Conservation (phyloP, 2,329 filamentous ascomycete genomes). For the Curvularia lunata region DNA sequence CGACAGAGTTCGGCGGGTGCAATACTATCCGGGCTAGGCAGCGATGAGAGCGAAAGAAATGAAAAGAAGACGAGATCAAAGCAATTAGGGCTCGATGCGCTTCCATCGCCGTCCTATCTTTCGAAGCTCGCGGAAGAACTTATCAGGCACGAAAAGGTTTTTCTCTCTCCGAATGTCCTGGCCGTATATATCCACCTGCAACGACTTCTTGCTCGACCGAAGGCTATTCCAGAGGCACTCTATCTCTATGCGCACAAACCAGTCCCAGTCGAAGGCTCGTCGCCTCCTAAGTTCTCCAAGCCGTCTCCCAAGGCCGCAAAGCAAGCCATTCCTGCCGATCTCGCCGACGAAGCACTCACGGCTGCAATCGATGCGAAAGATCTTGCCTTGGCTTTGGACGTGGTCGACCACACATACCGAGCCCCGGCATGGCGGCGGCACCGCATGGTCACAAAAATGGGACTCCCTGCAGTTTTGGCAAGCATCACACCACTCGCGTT, state of each 20-base stretch:
- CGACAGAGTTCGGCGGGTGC: constrained; percentile 44
- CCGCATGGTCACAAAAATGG: constrained; percentile 69
- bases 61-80: constrained; percentile 16
- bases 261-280: constrained; percentile 66
- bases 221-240: constrained; percentile 80
- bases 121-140: constrained; percentile 70
- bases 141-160: constrained; percentile 75
- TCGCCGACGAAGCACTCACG: constrained; percentile 76
- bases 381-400: constrained; percentile 76
- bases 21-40: constrained; percentile 40
- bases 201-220: constrained; percentile 71
- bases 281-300: constrained; percentile 47
- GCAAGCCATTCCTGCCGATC: constrained; percentile 72
- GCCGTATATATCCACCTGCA: constrained; percentile 78
- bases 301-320: constrained; percentile 72
- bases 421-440: constrained; percentile 69
- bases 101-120: constrained; percentile 50
- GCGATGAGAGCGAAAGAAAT: constrained; percentile 24
- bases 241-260: constrained; percentile 85
- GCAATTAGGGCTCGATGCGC: constrained; percentile 26
- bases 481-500: constrained; percentile 69
- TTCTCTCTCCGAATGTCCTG: constrained; percentile 77
- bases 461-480: constrained; percentile 64
- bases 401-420: constrained; percentile 73
- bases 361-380: constrained; percentile 81